Base-by-base conservation (phyloP, 2,329 filamentous ascomycete genomes). In the Colletotrichum sp. region DNA sequence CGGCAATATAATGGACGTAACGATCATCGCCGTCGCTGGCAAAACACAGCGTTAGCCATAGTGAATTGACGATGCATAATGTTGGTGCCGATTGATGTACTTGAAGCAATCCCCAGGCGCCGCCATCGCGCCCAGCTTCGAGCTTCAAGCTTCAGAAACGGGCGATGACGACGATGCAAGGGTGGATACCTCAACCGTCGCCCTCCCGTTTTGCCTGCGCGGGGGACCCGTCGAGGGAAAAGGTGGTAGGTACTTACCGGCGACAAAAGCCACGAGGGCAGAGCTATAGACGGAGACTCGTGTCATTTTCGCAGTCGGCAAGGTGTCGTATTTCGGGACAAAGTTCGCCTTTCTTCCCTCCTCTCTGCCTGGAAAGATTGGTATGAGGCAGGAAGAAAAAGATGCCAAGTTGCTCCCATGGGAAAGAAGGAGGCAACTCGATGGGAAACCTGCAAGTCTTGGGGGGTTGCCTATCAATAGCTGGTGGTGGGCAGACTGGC, bases 1-100 rank as follows among this genome's bases (percentile, higher is more conserved):
- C 19, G 95, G 93, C 63, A 93, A 88, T 76, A 91, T 86, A 79
- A 95, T 94, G 71, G 94, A 91, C 55, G 91, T 88, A 69, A 96
- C 87, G 29, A 94, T 95, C 89, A 96, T 91, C 77, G 90, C 90
- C 34, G 93, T 94, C 73, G 93, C 94, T 95, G 70, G 22, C 66
- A 67, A 63, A 69, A 63, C 62, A 57, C 16, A 44, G 63, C 71
- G 83, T 88, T 80, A 87, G 84, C 44, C 78, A 32, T 65, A 22
- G 49, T 63, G 3, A 6, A 13, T 1, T 8, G 12, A 0, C 3
- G 57, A 64, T 29, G n/a, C 16, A 32, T 39, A 6, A 6, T 22
- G 36, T n/a, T 64, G 30, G 8, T 22, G 27, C 59, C n/a, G 59
- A 30, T n/a, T 13, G 59, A 22, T 36, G n/a, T 25, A 11, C 61